Evolutionary conservation across 768 basidiomycete genomes (phyloP), one percentile per base, ranked within the genome.

Genomic region (Panaeolus papilionaceus): DNA sequence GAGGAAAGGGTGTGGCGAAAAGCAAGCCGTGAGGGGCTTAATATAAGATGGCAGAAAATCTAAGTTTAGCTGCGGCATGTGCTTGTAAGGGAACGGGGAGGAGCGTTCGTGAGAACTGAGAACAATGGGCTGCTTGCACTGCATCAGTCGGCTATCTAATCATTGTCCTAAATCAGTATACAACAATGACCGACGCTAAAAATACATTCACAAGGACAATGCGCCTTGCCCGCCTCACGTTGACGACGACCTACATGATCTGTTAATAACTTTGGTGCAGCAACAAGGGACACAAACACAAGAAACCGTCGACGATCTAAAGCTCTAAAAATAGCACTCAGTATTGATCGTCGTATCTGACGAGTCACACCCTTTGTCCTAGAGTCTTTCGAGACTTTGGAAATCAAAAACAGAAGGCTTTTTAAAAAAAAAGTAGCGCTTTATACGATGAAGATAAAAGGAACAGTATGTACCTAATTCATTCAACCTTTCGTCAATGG

Each of bases 21-120:
- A 28, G 12, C 54, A 28, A 37, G 54, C 54, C 54, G 26, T 58
- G 54, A 58, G 54, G 54, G 33, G 54, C 54, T 58, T 28, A 58
- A 58, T 58, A 58, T 58, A 58, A 58, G 54, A 58, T 58, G 54
- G 28, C 54, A 33, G 54, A 16, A 37, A 58, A 33, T 58, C 54
- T 58, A 58, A 33, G 54, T 58, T 58, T 58, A 58, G 54, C 26
- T 33, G 54, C 26, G 54, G 16, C 54, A 58, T 58, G 54, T 33
- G 28, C 33, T 14, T 58, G 54, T 51, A 9, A 23, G 16, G 4
- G 54, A 33, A 58, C 26, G 28, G 54, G 14, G 54, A 58, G 9
- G 54, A 58, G 28, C 20, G 7, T 37, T 28, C 54, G 54, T 58
- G 54, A 4, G 54, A 58, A 58, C 12, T 33, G 1, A 16, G 14